Evolutionary conservation across 2,329 filamentous ascomycete genomes (phyloP), one percentile per base, ranked within the genome.

Genomic region (Thelonectria olida): DNA sequence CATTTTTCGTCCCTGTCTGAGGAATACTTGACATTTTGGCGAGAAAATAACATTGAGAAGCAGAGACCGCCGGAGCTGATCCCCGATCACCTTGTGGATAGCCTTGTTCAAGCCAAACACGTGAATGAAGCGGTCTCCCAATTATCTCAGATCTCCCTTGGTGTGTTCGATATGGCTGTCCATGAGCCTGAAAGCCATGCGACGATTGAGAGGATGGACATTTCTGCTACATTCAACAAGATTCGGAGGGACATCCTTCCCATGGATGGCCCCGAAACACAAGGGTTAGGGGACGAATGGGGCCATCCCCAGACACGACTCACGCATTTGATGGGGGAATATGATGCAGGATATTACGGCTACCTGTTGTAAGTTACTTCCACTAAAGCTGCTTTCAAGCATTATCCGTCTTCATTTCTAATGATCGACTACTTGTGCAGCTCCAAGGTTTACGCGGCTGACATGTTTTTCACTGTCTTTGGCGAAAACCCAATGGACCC

Each of bases 281-380:
- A n/a, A 25, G 48, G 48, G 15, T 20, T 51, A 10, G 31, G 48
- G 7, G 20, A 39, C 10, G 48, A 51, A 51, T 51, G 48, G 48
- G 48, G 48, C 12, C 48, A 51, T 19, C 19, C 20, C 20, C 48
- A 51, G 13, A 25, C 48, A 13, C 10, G 13, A 2, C 22, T 51
- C 12, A 27, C 31, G 2, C 48, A 39, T 25, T 19, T 51, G 13
- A 27, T 51, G 7, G 31, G 48, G 17, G 48, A 51, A 13, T 51
- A 51, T 15, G 48, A 51, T 39, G 48, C 48, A 4, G 48, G 48
- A 38, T 51, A 51, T 12, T 51, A 51, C n/a, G 7, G 20, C 7
- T 51, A 51, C 22, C 20, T 51, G 13, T 51, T 51, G 48, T 51
- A 38, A 38, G 48, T 22, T 48, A 20, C 45, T 20, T 22, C 17